A percentile compares a stretch with the other conserved stretches of the same genome.
Evolutionary conservation across 2,329 filamentous ascomycete species (phyloP).

Genomic region (Coniochaeta sp.): DNA sequence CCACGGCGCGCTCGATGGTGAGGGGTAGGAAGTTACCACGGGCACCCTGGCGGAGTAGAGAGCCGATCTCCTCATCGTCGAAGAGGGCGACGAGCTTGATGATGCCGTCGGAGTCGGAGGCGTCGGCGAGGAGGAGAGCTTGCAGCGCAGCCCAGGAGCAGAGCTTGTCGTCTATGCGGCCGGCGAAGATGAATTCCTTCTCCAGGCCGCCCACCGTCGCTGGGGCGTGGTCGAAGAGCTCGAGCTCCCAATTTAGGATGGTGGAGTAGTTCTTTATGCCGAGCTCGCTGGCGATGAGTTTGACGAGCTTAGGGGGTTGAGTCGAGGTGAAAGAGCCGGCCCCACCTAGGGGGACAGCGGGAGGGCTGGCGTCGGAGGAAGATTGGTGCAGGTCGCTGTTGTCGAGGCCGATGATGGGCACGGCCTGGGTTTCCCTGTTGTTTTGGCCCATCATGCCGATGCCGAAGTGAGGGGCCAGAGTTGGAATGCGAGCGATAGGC

Average conservation of each 20-base stretch:
- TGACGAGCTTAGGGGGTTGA: slow-evolving; percentile 79
- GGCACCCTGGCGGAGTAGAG: slow-evolving; percentile 81
- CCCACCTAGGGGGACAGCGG: slow-evolving; percentile 45
- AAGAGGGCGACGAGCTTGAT: slow-evolving; percentile 92
- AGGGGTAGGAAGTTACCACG: slow-evolving; percentile 79
- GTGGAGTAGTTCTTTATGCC: slow-evolving; percentile 61
- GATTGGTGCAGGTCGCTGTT: slow-evolving; percentile 47
- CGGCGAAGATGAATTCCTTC: slow-evolving; percentile 90
- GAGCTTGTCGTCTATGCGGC: slow-evolving; percentile 94
- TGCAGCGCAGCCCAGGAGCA: slow-evolving; percentile 90
- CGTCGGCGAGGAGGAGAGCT: slow-evolving; percentile 64
- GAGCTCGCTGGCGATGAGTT: slow-evolving; percentile 73
- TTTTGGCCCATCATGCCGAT: slow-evolving; percentile 57
- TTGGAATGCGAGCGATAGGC: slow-evolving; percentile 90
- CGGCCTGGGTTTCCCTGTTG: slow-evolving; percentile 89
- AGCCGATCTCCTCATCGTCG: slow-evolving; percentile 95
- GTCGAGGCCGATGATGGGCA: slow-evolving; percentile 87
- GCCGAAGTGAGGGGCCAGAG: slow-evolving; percentile 90
- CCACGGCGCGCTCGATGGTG: slow-evolving; percentile 73
- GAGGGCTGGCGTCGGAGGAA: slow-evolving; percentile 17
- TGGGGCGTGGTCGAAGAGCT: slow-evolving; percentile 86
- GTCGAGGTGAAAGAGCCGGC: slow-evolving; percentile 68
- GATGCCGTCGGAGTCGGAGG: slow-evolving; percentile 50
- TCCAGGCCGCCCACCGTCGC: slow-evolving; percentile 78
- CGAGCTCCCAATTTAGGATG: slow-evolving; percentile 94